Evolutionary conservation across 2,329 filamentous ascomycete genomes (phyloP), one percentile per base, ranked within the genome.

Genomic region (Cladosporium austrohemisphaericum): DNA sequence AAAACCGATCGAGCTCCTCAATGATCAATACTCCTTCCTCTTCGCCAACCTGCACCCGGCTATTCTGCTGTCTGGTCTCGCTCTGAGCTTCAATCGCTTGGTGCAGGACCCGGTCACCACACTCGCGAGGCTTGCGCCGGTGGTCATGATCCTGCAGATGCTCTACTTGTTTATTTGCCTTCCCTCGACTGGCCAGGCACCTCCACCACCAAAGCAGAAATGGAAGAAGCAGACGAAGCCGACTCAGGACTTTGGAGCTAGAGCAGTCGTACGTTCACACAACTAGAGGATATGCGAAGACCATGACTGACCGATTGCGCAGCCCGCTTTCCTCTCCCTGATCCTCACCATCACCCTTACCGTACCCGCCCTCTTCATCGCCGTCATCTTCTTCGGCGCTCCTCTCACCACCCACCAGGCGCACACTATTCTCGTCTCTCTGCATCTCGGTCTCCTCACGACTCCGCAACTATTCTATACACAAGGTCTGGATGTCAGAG

Each of bases 311-410:
- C 54, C 52, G 37, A 55, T 19, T 9, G 10, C 19, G 29, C 40
- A 95, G 77, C 83, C 88, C 2, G 77, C 81, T 2, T 76, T 93
- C 56, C 74, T 91, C 50, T 84, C 86, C 6, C 78, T 92, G 25
- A 66, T 81, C 37, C 70, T 84, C 5, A 71, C 77, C 11, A 62
- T 79, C 14, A 66, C 79, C 52, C 72, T 81, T 45, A 75, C 76
- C 4, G 74, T 79, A 0, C 81, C 82, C 2, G 62, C 81, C 28
- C 71, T 85, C 36, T 69, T 76, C 65, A 65, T 81, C 35, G 70
- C 83, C 29, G 79, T 94, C 60, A 76, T 97, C 61, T 85, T 97
- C 57, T 94, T 96, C 69, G 93, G 93, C 63, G 93, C 92, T 6
- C 93, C 93, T 0, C 75, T 95, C 46, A 87, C 92, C 25, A 88